Evolutionary conservation across 2,329 filamentous ascomycete species (phyloP), one percentile per base, ranked within the genome.

Genomic region (Aureobasidium mangrovei): DNA sequence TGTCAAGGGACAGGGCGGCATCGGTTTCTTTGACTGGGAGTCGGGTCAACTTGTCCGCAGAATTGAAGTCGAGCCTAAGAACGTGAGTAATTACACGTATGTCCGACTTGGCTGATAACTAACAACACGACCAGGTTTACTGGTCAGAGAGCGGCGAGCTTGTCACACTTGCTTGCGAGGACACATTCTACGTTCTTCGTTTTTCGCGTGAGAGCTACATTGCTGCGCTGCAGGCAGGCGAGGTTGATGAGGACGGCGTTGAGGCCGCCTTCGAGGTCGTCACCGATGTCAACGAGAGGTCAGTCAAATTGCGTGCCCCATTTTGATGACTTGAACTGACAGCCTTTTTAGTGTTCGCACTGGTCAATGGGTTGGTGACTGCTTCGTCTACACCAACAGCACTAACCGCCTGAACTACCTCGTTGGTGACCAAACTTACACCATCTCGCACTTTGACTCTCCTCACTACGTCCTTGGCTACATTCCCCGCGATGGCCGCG

Each of bases 81-180:
- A 75, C 59, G 81, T 80, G 65, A 68, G 75, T 64, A 44, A 12
- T 27, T 12, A 12, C 9, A 9, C 12, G 4, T 3, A 7, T 39
- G 7, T 6, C 1, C 6, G 8, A 6, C 27, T 31, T 18, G 39
- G 18, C 4, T 7, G 18, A 29, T 8, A 9, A 48, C 42, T 55
- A 28, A 53, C 35, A 7, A 4, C 7, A 3, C 31, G 12, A 2
- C 10, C 49, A 86, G 77, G 87, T 98, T 9, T 96, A 95, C 78
- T 98, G 93, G 93, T 96, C 91, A 3, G 93, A 97, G 65, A 94
- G 85, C 60, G 93, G 93, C 58, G 93, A 98, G 72, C 78, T 98
- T 41, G 89, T 97, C 35, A 82, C 88, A 6, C 81, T 98, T 64
- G 91, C 91, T 18, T 97, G 91, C 66, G 91, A 97, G 56, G 93